These are phyloP conservation scores for Blastomyces percursus DNA, from an alignment of 2,329 filamentous ascomycete species.

Conservation along the genomic window DNA sequence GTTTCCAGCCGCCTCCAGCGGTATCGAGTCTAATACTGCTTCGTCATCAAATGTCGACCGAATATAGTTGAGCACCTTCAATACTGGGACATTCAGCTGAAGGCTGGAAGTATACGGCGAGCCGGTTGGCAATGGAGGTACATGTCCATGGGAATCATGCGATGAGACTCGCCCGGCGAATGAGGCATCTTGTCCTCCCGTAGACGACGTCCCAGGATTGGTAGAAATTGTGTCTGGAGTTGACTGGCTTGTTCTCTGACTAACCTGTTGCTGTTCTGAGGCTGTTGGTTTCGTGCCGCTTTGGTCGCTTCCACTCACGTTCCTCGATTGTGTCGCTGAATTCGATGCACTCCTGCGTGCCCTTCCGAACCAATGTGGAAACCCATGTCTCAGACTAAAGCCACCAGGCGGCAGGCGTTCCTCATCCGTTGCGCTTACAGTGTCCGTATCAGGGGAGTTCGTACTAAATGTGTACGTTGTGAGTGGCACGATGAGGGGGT, in stretches of 20 bases:
- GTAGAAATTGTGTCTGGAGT: constrained; percentile 7
- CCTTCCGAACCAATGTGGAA: constrained; percentile 77
- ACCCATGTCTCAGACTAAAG: constrained; percentile 82
- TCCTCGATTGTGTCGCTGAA: constrained; percentile 30
- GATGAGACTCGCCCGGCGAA: not conserved
- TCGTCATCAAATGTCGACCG: constrained; percentile 71
- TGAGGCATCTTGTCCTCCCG: not conserved
- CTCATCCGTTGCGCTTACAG: constrained; percentile 71
- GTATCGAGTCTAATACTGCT: constrained; percentile 62
- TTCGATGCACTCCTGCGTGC: constrained; percentile 35
- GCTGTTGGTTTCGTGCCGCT: constrained; percentile 2
- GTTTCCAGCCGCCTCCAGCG: constrained; percentile 74
- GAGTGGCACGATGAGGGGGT: constrained; percentile 80
- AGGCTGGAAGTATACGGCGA: constrained; percentile 8
- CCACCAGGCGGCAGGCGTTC: constrained; percentile 77
- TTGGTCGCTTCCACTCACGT: constrained; percentile 34
- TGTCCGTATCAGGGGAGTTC: constrained; percentile 60
- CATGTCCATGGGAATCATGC: not conserved
- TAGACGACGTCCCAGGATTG: not conserved
- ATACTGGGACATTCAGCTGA: constrained; percentile 41
- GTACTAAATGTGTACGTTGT: constrained; percentile 93
- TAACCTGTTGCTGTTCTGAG: not conserved
- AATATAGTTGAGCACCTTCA: constrained; percentile 68
- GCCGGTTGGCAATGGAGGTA: constrained; percentile 12
- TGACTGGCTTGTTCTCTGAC: constrained; percentile 1